phyloP scores from a whole-genome alignment of 331 rosid species.

The Pyracantha coccinea region DNA sequence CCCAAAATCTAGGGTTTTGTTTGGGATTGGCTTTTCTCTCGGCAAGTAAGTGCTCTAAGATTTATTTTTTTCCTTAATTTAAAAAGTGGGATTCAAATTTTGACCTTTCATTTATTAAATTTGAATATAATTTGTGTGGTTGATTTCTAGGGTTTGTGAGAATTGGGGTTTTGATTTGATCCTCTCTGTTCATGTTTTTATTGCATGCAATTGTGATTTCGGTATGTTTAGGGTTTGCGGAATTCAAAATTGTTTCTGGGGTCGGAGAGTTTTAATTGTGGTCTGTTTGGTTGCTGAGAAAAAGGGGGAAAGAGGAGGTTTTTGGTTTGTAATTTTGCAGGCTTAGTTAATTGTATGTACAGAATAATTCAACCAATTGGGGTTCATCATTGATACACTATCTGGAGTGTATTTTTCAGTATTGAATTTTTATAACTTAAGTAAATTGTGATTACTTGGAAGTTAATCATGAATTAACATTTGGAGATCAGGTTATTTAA shows the following conservation, averaged over 20 bases:
- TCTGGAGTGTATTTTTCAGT: background rate
- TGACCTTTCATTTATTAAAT: background rate
- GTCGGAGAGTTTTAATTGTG: background rate
- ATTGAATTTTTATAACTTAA: background rate
- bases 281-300: background rate
- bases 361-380: background rate
- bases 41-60: constrained; percentile 28
- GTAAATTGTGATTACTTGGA: background rate
- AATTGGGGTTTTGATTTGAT: background rate
- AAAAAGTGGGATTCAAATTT: background rate
- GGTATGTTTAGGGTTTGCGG: background rate
- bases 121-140: constrained; percentile 10
- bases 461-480: background rate
- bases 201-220: constrained; percentile 12
- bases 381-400: background rate
- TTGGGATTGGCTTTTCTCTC: constrained; percentile 14
- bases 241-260: background rate
- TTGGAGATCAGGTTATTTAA: background rate
- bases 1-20: constrained; percentile 46
- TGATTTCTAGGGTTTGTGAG: constrained; percentile 8
- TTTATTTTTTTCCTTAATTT: background rate
- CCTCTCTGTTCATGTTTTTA: background rate
- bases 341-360: background rate
- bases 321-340: background rate
- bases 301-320: background rate